Conservation (phyloP, 129 eudicot genomes). For the Erigeron canadensis region DNA sequence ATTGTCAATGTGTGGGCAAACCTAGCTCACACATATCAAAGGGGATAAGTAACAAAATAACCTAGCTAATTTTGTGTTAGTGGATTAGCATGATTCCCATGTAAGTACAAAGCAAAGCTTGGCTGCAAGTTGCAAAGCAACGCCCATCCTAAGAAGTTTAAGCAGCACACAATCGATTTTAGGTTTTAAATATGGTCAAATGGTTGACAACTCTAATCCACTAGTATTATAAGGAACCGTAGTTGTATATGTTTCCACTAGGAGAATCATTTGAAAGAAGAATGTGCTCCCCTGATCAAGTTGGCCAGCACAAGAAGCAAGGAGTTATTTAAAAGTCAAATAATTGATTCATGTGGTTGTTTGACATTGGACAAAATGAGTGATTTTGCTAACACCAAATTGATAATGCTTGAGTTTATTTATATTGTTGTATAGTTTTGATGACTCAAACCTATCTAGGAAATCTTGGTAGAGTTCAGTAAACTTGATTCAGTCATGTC, state of each 20-base stretch:
- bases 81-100: neutral
- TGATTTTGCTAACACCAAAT: neutral
- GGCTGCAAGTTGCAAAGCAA: neutral
- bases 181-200: neutral
- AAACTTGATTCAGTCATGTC: conserved; percentile 6
- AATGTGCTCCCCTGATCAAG: neutral
- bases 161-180: neutral
- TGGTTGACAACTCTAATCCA: neutral
- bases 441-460: neutral
- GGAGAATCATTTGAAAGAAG: neutral
- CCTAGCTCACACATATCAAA: conserved; percentile 1
- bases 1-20: conserved; percentile 4
- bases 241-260: neutral
- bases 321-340: conserved; percentile 7
- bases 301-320: conserved; percentile 12
- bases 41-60: neutral
- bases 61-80: conserved; percentile 8
- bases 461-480: neutral
- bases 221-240: neutral
- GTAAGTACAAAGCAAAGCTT: conserved; percentile 4
- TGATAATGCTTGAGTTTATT: neutral
- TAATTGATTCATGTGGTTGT: conserved; percentile 1
- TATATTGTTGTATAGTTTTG: neutral
- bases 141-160: neutral
- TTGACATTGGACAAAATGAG: conserved; percentile 12